These are phyloP conservation scores for Cystobasidiaceae sp. DNA, from an alignment of 1,284 basidiomycete species.

Conservation along the genomic window DNA sequence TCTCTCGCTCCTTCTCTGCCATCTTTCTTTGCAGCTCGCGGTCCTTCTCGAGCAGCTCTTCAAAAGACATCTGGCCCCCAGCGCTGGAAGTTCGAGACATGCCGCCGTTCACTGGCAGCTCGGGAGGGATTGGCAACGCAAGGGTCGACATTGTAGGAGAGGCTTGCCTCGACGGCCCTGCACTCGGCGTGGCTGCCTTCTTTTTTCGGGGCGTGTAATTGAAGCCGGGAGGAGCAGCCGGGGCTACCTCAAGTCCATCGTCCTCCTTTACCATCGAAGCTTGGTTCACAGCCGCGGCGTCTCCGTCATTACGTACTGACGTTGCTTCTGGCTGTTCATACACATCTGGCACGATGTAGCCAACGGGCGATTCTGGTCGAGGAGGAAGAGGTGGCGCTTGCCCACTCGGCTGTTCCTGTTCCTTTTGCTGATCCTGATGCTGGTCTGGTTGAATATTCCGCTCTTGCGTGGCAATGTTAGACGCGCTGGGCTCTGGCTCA, in stretches of 20 bases:
- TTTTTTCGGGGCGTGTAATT: conserved; percentile 11
- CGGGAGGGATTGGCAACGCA: not conserved
- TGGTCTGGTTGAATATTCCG: no score
- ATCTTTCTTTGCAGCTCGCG: conserved; percentile 7
- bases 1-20: conserved; percentile 1
- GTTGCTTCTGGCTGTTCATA: no score
- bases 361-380: conserved; percentile 12
- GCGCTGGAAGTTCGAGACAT: not conserved
- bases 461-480: not conserved
- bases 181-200: not conserved
- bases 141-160: not conserved
- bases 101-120: not conserved
- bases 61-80: conserved; percentile 21
- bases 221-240: not conserved
- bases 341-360: conserved; percentile 6
- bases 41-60: conserved; percentile 25
- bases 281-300: not conserved
- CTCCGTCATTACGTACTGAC: no score
- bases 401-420: not conserved
- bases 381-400: conserved; percentile 17
- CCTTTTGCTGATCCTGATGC: no score
- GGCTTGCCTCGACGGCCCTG: not conserved
- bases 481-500: not conserved
- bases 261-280: not conserved
- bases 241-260: not conserved